These are phyloP conservation scores for Lumnitzera racemosa DNA, from an alignment of 345 rosid genomes.

Conservation along the genomic window DNA sequence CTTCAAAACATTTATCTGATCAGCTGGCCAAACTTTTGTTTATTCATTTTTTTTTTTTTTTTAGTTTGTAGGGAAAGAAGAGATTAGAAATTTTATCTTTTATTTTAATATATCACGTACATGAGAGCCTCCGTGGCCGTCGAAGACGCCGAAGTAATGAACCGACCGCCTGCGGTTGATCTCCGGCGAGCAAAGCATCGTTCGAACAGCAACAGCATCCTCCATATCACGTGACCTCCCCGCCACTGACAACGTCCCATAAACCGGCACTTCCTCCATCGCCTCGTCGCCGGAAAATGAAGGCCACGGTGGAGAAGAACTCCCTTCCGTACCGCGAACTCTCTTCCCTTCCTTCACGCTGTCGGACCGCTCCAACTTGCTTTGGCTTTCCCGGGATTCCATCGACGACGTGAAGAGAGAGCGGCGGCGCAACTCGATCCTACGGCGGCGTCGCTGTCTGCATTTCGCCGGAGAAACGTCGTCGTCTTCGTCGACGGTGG, in stretches of 20 bases:
- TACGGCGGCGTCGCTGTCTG: slow-evolving; percentile 42
- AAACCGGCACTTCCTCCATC: slow-evolving; percentile 22
- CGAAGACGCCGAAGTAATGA: slow-evolving; percentile 78
- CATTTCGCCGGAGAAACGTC: slow-evolving; percentile 41
- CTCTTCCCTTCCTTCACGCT: slow-evolving; percentile 19
- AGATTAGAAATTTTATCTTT: no score
- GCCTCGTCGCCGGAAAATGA: slow-evolving; percentile 1
- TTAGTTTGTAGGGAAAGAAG: not conserved
- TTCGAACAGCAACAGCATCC: slow-evolving; percentile 34
- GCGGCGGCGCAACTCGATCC: slow-evolving; percentile 50
- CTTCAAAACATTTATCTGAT: not conserved
- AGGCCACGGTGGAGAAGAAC: slow-evolving; percentile 2
- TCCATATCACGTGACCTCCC: slow-evolving; percentile 68
- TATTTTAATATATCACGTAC: slow-evolving; percentile 9
- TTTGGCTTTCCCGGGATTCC: not conserved
- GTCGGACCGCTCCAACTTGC: slow-evolving; percentile 5
- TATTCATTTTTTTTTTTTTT: not conserved
- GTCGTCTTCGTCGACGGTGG: slow-evolving; percentile 10
- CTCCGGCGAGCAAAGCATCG: slow-evolving; percentile 40
- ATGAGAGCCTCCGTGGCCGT: slow-evolving; percentile 80
- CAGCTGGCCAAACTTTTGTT: not conserved
- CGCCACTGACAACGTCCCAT: slow-evolving; percentile 45
- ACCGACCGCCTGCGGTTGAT: slow-evolving; percentile 34
- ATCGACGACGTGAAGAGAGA: slow-evolving; percentile 5
- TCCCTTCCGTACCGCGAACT: slow-evolving; percentile 9